Evolutionary conservation across 2,329 filamentous ascomycete genomes (phyloP), one percentile per base, ranked within the genome.

Genomic region (Drechslerella dactyloides): DNA sequence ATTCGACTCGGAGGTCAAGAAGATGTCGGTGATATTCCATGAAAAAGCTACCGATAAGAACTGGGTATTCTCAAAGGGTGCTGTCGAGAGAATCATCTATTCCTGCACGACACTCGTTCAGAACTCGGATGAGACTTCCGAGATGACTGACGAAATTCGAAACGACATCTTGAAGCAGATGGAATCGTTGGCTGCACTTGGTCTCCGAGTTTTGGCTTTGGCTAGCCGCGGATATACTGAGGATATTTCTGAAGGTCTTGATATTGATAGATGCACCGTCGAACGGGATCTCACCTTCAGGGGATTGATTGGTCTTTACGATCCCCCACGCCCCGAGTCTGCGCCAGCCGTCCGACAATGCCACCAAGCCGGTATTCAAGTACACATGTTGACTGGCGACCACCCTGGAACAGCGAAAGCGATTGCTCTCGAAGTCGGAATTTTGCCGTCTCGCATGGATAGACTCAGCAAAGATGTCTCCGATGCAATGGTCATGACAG

Each of bases 361-460:
- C 76, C 85, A 89, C 62, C 84, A 84, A 53, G 90, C 90, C 30
- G 90, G 90, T 54, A 91, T 93, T 77, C 85, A 84, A 73, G 90
- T 93, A 5, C 89, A 92, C 80, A 93, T 93, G 90, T 83, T 93
- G 33, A 94, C 90, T 19, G 90, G 90, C 63, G 90, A 94, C 76
- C 90, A 93, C 77, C 88, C 88, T 0, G 87, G 89, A 63, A 94
- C 90, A 0, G 90, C 90, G 19, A 85, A 85, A 75, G 90, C 90
- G 10, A 93, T 94, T 75, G 90, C 90, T 7, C 84, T 85, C 66
- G 88, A 93, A 78, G 89, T 93, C 13, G 90, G 90, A 53, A 93
- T 93, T 74, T 85, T 93, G 58, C 87, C 87, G 0, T 81, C 82
- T 57, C 86, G 89, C 75, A 83, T 87, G 73, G 81, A 84, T 54